Base-by-base conservation (phyloP, 2,329 filamentous ascomycete species). In the Stromatinia cepivora region DNA sequence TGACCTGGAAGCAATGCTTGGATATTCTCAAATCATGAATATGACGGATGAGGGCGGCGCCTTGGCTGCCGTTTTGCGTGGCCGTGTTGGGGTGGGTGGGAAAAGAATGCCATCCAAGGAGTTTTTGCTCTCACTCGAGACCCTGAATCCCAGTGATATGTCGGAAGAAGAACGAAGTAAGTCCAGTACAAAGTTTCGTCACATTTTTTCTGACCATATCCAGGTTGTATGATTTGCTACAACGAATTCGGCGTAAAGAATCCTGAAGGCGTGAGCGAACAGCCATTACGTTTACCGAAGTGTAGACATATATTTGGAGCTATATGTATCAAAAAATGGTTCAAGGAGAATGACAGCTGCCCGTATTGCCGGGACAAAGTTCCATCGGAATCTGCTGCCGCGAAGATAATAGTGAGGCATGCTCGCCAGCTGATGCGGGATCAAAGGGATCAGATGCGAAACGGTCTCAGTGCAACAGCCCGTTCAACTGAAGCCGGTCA, bases 251-350 rank as follows among this genome's bases (percentile, higher is more conserved):
- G 86, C 46, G 80, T 83, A 20, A 77, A 80, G 69, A 87, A 84
- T 39, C 86, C 87, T 0, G 88, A 90, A 72, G 87, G 87, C 1
- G 78, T 86, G 28, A 82, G 80, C 58, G 88, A 90, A 75, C 80
- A 78, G 3, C 86, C 88, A 0, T 77, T 89, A 22, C 84, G 85
- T 28, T 78, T 90, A 25, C 87, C 88, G 3, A 85, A 83, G 72
- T 90, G 88, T 80, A 87, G 85, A 72, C 88, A 90, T 73, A 77
- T 90, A 9, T 90, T 90, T 76, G 88, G 88, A 25, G 83, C 88
- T 69, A 82, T 85, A 73, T 90, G 88, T 76, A 87, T 90, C 72
- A 87, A 86, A 76, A 88, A 86, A 73, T 90, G 88, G 88, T 84
- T 90, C 54, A 82, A 86, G 66, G 86, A 89, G 58, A 86, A 86